phyloP scores from a whole-genome alignment of 202 grass and related monocot genomes.

The Schoenoplectus triqueter region DNA sequence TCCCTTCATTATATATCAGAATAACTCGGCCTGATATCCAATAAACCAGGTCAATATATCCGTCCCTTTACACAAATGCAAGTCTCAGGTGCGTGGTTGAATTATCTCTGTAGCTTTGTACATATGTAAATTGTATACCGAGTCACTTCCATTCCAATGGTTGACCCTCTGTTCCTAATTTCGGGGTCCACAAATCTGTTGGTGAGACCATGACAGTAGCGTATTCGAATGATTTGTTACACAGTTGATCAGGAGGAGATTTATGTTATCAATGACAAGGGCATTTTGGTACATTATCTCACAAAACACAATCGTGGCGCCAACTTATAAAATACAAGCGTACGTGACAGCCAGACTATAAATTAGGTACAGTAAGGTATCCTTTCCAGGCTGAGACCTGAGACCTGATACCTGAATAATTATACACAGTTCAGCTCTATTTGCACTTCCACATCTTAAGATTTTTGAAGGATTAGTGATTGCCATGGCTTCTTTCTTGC shows the following conservation, averaged over 20 bases:
- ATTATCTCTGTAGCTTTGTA: neutral
- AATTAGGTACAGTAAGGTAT: neutral
- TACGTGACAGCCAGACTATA: neutral
- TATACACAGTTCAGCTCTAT: neutral
- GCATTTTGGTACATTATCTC: neutral
- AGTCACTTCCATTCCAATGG: neutral
- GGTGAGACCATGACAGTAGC: neutral
- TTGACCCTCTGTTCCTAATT: too few species aligned
- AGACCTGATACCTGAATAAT: neutral
- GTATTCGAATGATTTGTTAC: neutral
- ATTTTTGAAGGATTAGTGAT: neutral
- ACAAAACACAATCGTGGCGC: constrained; percentile 21
- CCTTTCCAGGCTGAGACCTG: neutral
- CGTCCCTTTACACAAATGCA: neutral
- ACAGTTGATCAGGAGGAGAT: neutral
- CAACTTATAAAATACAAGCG: constrained; percentile 20
- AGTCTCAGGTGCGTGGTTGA: neutral
- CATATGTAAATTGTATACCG: neutral
- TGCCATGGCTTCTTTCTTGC: constrained; percentile 43
- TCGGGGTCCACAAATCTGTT: neutral
- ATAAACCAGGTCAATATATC: neutral
- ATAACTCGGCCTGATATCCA: neutral
- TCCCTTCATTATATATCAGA: too few species aligned
- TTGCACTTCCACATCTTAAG: neutral
- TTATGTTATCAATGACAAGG: too few species aligned